Percentiles rank a stretch among this genome's conserved stretches.
These are phyloP conservation scores for Lipomyces sp. DNA, from an alignment of 805 yeast genomes.

Conservation along the genomic window DNA sequence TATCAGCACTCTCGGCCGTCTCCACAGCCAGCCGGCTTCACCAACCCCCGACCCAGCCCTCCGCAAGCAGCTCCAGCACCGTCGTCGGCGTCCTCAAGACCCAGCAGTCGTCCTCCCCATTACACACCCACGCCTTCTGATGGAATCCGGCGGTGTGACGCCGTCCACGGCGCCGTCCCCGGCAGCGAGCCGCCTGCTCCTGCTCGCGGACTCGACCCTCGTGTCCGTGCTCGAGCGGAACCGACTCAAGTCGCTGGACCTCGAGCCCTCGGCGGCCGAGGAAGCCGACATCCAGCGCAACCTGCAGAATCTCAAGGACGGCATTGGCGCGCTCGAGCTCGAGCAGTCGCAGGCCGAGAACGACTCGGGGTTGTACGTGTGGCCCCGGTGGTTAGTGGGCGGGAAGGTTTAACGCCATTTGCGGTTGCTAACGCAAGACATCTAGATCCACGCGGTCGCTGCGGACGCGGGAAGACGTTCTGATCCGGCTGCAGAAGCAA, in stretches of 20 bases:
- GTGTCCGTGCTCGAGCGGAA: slow-evolving; percentile 36
- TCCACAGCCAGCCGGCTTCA: no score
- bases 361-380: slow-evolving; percentile 15
- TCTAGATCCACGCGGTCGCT: slow-evolving; percentile 18
- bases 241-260: slow-evolving; percentile 33
- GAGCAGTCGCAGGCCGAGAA: slow-evolving; percentile 25
- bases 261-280: slow-evolving; percentile 34
- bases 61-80: no score
- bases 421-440: neutral
- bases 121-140: no score
- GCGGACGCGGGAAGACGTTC: slow-evolving; percentile 16
- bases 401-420: neutral
- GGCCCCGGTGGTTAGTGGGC: neutral
- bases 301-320: slow-evolving; percentile 31
- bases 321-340: slow-evolving; percentile 31
- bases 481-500: slow-evolving; percentile 27
- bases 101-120: no score
- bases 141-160: neutral
- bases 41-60: no score
- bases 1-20: no score
- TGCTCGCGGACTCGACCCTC: slow-evolving; percentile 36
- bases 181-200: slow-evolving; percentile 19
- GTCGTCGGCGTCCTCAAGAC: no score
- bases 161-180: slow-evolving; percentile 1
- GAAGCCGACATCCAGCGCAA: slow-evolving; percentile 33